Percentiles rank a stretch among this genome's conserved stretches.
These are phyloP conservation scores for Paracorniculantispora psalliotae DNA, from an alignment of 2,329 filamentous ascomycete species.

Conservation along the genomic window DNA sequence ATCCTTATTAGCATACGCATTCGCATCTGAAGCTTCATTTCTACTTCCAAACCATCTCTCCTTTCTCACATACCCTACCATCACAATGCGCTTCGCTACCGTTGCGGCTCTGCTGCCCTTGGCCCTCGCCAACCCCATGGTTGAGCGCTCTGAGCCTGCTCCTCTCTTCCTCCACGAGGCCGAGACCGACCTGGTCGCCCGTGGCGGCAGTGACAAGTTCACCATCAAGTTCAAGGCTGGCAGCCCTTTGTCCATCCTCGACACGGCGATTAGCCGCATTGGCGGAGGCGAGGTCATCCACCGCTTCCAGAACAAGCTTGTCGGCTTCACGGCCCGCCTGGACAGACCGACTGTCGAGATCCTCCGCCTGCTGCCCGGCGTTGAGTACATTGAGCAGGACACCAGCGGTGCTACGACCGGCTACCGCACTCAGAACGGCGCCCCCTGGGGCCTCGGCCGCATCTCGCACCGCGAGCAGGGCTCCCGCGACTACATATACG, in stretches of 20 bases:
- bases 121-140: conserved; percentile 2
- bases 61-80: background rate
- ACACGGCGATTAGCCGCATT: background rate
- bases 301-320: conserved; percentile 2
- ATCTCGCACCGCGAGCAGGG: conserved; percentile 15
- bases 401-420: background rate
- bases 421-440: conserved; percentile 15
- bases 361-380: conserved; percentile 6
- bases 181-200: background rate
- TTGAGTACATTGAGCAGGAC: conserved; percentile 14
- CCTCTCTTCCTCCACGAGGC: conserved; percentile 3
- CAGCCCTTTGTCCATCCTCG: background rate
- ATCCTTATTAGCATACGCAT: background rate
- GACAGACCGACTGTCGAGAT: background rate
- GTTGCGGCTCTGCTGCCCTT: conserved; percentile 2
- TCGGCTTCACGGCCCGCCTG: conserved; percentile 7
- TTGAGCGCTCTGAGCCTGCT: background rate
- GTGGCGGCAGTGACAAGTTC: conserved; percentile 4
- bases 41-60: background rate
- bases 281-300: background rate
- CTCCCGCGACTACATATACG: conserved; percentile 24
- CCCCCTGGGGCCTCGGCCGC: conserved; percentile 24
- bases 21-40: background rate
- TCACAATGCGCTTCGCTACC: conserved; percentile 1
- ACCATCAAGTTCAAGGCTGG: conserved; percentile 14